These are phyloP conservation scores for Fusarium irregulare DNA, from an alignment of 2,329 filamentous ascomycete species.

Conservation along the genomic window DNA sequence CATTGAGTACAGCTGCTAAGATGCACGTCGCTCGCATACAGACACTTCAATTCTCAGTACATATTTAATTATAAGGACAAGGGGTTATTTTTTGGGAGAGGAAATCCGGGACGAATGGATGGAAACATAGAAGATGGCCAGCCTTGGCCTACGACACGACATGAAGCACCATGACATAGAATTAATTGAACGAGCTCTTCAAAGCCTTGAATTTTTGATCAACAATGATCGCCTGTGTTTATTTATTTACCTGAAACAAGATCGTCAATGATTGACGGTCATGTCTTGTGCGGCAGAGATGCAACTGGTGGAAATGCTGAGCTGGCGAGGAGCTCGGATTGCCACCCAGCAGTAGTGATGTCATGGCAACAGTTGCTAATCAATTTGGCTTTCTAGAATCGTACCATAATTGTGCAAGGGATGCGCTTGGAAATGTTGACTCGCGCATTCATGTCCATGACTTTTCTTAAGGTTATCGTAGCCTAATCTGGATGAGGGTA, in stretches of 20 bases:
- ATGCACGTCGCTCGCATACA: not conserved
- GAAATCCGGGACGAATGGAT: not conserved
- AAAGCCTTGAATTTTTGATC: not conserved
- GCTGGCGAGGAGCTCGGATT: not conserved
- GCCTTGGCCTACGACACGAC: constrained; percentile 1
- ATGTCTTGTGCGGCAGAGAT: not conserved
- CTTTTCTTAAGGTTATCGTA: not conserved
- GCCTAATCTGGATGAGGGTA: not conserved
- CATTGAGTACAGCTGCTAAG: constrained; percentile 40
- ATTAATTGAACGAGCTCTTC: not conserved
- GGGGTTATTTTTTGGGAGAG: not conserved
- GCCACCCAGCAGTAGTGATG: not conserved
- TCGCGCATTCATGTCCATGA: not conserved
- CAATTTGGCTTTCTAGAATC: not conserved
- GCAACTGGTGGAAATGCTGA: not conserved
- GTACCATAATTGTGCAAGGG: not conserved
- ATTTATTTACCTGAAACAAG: constrained; percentile 1
- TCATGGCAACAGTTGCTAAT: not conserved
- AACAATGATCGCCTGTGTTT: not conserved
- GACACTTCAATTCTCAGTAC: constrained; percentile 15
- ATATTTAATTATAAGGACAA: constrained; percentile 6
- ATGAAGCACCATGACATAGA: constrained; percentile 20
- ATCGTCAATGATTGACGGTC: not conserved
- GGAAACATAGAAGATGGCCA: constrained; percentile 7
- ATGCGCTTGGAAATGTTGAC: not conserved